Conservation (phyloP, 495 filamentous ascomycete species). For the Astrothelium macrocarpum region DNA sequence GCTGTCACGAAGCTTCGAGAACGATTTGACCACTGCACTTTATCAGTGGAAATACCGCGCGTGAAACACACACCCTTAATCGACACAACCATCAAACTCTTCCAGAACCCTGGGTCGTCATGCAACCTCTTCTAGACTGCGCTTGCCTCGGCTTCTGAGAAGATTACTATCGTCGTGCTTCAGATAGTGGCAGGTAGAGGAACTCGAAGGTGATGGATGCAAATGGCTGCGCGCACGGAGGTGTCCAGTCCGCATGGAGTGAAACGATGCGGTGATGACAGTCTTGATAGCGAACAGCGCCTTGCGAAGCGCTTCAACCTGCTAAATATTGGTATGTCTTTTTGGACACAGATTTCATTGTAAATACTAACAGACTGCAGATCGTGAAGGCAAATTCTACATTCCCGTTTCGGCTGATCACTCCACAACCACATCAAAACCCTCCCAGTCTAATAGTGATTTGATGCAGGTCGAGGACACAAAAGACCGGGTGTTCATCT, state of each 20-base stretch:
- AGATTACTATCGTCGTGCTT: neutral
- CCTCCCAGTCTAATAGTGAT: conserved; percentile 38
- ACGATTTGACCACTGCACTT: neutral
- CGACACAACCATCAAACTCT: conserved; percentile 4
- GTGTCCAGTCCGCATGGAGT: conserved; percentile 13
- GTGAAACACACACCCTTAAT: neutral
- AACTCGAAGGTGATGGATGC: conserved; percentile 20
- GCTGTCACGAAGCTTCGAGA: conserved; percentile 5
- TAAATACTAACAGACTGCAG: conserved; percentile 24
- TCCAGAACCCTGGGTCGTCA: neutral
- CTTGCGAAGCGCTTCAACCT: conserved; percentile 71
- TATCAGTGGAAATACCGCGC: neutral
- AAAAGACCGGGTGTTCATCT: conserved; percentile 77
- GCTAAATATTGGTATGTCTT: conserved; percentile 64
- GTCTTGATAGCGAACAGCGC: conserved; percentile 36
- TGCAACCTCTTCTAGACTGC: neutral
- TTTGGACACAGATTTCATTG: conserved; percentile 3
- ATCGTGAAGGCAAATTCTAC: conserved; percentile 49
- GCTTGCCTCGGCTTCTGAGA: neutral
- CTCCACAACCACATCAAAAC: neutral
- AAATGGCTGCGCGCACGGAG: conserved; percentile 14
- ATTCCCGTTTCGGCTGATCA: conserved; percentile 34
- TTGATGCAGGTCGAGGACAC: conserved; percentile 83
- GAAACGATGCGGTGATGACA: conserved; percentile 21
- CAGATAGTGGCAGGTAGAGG: conserved; percentile 3